A percentile compares a stretch with the other conserved stretches of the same genome.
phyloP scores from a whole-genome alignment of 371 early-diverging fungal genomes.

The Mucor saturninus region DNA sequence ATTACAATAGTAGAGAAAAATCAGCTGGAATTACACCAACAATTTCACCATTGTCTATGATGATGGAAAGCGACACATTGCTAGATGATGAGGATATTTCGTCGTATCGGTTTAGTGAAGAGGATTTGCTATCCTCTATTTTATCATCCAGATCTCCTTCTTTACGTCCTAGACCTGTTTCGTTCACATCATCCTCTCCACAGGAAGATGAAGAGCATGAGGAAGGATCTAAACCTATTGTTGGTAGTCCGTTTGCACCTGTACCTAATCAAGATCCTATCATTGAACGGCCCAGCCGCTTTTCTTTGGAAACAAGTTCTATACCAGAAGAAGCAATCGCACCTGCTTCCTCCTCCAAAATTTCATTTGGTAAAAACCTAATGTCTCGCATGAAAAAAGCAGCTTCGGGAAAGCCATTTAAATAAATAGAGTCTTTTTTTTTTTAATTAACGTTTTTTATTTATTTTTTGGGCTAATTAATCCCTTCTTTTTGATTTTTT shows the following conservation, averaged over 20 bases:
- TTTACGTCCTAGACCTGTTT: conserved; percentile 3
- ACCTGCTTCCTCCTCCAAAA: not conserved
- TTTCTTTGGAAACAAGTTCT: not conserved
- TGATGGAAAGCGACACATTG: conserved; percentile 9
- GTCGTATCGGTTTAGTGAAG: conserved; percentile 9
- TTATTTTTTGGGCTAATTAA: not conserved
- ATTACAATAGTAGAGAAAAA: conserved; percentile 7
- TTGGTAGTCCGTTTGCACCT: conserved; percentile 8
- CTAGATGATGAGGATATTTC: conserved; percentile 10
- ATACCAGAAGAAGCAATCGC: not conserved
- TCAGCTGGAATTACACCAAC: not conserved
- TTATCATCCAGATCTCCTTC: conserved; percentile 11
- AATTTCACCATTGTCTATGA: conserved; percentile 6
- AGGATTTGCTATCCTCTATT: conserved; percentile 11
- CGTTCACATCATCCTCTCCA: conserved; percentile 14
- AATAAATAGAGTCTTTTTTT: not conserved
- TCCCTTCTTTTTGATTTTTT: conserved; percentile 13
- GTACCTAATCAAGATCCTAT: conserved; percentile 6
- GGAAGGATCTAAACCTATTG: not conserved
- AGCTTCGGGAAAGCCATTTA: conserved; percentile 14
- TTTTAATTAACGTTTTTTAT: not conserved
- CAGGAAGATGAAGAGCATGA: not conserved
- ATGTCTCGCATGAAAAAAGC: conserved; percentile 14
- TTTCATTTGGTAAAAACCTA: conserved; percentile 1
- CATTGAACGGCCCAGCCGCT: conserved; percentile 9